Evolutionary conservation across 192 early-diverging fungal genomes (phyloP).

Genomic region (Linderina pennispora): DNA sequence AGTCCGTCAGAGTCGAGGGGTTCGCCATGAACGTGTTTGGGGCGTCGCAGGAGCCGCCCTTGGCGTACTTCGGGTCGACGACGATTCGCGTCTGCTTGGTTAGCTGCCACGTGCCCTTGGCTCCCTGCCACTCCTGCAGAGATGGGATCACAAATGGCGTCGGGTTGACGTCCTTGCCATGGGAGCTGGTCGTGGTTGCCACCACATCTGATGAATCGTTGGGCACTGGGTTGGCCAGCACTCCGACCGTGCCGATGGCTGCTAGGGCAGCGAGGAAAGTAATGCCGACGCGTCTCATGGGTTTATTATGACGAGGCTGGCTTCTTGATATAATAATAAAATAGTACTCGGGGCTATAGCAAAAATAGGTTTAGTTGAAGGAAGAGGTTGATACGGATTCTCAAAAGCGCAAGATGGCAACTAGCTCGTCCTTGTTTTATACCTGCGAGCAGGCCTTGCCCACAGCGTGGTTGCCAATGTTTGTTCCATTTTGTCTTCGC

Average conservation of each 20-base stretch:
- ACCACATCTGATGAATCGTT: background rate
- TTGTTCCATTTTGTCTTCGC: too few species aligned
- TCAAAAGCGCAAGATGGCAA: too few species aligned
- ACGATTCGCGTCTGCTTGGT: slow-evolving; percentile 25
- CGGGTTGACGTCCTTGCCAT: slow-evolving; percentile 11
- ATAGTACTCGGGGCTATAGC: too few species aligned
- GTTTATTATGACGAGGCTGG: background rate
- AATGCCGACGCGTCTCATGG: slow-evolving; percentile 22
- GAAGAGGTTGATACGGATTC: too few species aligned
- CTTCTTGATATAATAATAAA: too few species aligned
- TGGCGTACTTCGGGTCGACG: slow-evolving; percentile 27
- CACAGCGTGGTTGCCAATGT: too few species aligned
- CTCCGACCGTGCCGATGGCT: slow-evolving; percentile 13
- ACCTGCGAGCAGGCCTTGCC: too few species aligned
- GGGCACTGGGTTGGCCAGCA: slow-evolving; percentile 21
- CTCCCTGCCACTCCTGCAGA: slow-evolving; percentile 33
- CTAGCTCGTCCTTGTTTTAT: too few species aligned
- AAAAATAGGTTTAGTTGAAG: too few species aligned
- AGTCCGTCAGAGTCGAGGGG: slow-evolving; percentile 28
- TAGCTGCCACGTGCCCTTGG: slow-evolving; percentile 29
- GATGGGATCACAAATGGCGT: slow-evolving; percentile 39
- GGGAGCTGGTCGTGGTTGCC: slow-evolving; percentile 1
- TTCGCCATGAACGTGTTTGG: slow-evolving; percentile 31
- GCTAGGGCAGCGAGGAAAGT: slow-evolving; percentile 25
- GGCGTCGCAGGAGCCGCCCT: slow-evolving; percentile 21